These are phyloP conservation scores for Ambispora gerdemannii DNA, from an alignment of 192 early-diverging fungal species.

Conservation along the genomic window DNA sequence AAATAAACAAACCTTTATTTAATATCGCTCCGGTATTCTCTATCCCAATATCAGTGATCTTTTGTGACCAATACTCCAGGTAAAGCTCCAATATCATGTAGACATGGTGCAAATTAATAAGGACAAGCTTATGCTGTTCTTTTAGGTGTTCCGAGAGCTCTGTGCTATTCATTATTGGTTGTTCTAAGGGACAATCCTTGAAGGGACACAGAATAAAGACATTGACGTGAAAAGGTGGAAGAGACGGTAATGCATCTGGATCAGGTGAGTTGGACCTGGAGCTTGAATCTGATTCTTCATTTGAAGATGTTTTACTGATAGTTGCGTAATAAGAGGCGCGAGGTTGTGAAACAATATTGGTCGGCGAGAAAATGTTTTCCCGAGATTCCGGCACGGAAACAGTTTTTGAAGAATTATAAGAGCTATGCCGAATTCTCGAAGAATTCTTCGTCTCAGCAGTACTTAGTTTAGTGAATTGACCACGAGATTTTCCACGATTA, in stretches of 20 bases:
- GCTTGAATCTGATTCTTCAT: background rate
- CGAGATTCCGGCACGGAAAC: too few relatives aligned
- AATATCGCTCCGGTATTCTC: slow-evolving; percentile 36
- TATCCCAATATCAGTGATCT: slow-evolving; percentile 39
- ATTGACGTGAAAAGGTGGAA: slow-evolving; percentile 46
- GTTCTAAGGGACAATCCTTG: slow-evolving; percentile 47
- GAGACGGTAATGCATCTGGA: background rate
- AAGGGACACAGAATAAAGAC: slow-evolving; percentile 69
- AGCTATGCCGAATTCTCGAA: too few relatives aligned
- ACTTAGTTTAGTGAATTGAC: background rate
- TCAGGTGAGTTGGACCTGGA: background rate
- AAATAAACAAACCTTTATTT: slow-evolving; percentile 29
- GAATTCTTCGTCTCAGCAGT: too few relatives aligned
- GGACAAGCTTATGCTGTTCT: slow-evolving; percentile 56
- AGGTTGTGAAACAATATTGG: background rate
- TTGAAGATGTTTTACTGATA: background rate
- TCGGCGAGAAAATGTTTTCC: background rate
- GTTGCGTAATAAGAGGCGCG: background rate
- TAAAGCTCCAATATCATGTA: slow-evolving; percentile 74
- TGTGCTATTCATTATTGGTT: slow-evolving; percentile 57
- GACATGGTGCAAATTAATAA: slow-evolving; percentile 75
- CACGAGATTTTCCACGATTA: background rate
- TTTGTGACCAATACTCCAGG: slow-evolving; percentile 67
- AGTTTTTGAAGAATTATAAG: too few relatives aligned
- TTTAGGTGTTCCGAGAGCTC: slow-evolving; percentile 65